phyloP scores from a whole-genome alignment of 148 eudicot species.

The Oxyria digyna region DNA sequence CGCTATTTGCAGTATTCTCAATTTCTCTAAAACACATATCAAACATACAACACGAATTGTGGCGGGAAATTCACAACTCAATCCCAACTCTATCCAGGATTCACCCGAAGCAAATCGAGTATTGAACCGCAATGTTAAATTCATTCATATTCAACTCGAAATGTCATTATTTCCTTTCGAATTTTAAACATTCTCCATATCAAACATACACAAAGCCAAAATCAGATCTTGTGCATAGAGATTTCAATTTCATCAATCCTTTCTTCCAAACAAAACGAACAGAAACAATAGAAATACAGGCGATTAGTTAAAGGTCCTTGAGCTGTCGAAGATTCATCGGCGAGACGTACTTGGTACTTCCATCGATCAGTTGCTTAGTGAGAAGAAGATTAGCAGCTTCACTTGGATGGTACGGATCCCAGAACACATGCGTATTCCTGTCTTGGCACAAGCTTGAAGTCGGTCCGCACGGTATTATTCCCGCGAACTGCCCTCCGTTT shows the following conservation, averaged over 20 bases:
- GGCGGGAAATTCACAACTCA: background rate
- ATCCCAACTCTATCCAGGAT: background rate
- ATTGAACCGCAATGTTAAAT: background rate
- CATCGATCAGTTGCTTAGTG: constrained; percentile 59
- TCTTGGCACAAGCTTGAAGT: constrained; percentile 71
- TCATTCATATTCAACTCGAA: too few relatives aligned
- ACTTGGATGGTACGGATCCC: constrained; percentile 99
- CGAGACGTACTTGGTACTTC: constrained; percentile 57
- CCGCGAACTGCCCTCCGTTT: constrained; percentile 88
- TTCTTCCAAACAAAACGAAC: constrained; percentile 2
- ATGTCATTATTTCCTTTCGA: too few relatives aligned
- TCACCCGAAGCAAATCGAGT: background rate
- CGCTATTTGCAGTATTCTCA: background rate
- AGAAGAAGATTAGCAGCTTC: constrained; percentile 74
- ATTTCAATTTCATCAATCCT: background rate
- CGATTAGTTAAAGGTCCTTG: background rate
- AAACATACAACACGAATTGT: background rate
- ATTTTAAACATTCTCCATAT: background rate
- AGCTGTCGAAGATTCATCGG: constrained; percentile 73
- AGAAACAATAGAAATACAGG: background rate
- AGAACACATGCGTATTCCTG: constrained; percentile 73
- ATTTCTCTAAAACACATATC: background rate
- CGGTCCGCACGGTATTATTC: constrained; percentile 85
- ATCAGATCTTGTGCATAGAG: background rate
- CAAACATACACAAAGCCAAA: background rate